Evolutionary conservation across 441 rosid species (phyloP).

Genomic region (Hura crepitans): DNA sequence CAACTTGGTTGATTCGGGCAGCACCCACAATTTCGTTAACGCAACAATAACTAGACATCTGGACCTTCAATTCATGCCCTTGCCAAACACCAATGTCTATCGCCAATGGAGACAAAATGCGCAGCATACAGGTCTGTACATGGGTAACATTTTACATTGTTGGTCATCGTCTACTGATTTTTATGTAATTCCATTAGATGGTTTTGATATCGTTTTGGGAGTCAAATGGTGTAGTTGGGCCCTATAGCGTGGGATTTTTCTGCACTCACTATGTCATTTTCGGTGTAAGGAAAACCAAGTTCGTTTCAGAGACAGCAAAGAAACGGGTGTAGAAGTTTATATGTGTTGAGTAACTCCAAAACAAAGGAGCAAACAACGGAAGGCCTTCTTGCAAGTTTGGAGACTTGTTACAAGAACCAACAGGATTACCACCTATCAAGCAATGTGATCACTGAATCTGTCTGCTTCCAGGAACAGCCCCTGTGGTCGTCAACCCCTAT

Average conservation of each 20-base stretch:
- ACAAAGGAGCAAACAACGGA: neutral
- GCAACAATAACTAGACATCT: neutral
- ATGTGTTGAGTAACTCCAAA: neutral
- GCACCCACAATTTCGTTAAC: neutral
- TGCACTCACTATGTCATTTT: neutral
- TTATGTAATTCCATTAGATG: neutral
- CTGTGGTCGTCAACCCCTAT: neutral
- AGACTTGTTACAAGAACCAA: neutral
- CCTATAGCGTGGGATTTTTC: neutral
- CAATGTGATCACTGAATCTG: neutral
- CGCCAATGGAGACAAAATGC: neutral
- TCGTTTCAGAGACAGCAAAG: rapidly evolving
- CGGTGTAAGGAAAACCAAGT: neutral
- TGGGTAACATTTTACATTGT: too few relatives aligned
- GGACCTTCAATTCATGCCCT: neutral
- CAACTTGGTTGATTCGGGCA: neutral
- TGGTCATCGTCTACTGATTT: neutral
- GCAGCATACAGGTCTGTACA: neutral
- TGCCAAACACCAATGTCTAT: too few relatives aligned
- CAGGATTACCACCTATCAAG: neutral
- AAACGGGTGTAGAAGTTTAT: too few relatives aligned
- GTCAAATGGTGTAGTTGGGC: neutral
- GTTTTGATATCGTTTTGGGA: neutral
- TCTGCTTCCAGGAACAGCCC: neutral
- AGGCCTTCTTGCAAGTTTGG: neutral